Base-by-base conservation (phyloP, 306 rosid genomes). In the Citrullus mucosospermus region DNA sequence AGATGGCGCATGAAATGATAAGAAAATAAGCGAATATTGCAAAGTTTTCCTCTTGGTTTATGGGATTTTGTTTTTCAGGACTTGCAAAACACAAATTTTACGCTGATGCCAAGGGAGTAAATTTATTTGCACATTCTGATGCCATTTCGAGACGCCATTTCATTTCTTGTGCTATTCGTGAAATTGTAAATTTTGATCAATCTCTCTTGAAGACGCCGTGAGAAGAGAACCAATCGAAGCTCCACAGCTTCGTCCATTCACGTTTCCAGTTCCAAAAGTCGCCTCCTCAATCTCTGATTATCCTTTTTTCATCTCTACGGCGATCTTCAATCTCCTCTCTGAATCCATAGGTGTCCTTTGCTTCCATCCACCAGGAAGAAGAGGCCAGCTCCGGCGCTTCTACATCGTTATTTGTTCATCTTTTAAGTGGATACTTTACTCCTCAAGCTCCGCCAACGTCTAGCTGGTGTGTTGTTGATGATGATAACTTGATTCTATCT, bases 191-290 rank as follows among this genome's bases (percentile, higher is more conserved):
- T 7, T 48, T 72, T 28, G 61, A 71, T 71, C 76, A 71, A 48
- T 71, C 76, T 44, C 76, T 71, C 57, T 71, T 39, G 44, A 72
- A 30, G 46, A 72, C 77, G 77, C 77, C 61, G 77, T 10, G 60
- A 50, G 76, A 46, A 9, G 55, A 68, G 76, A 44, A 70, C 60
- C 77, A 72, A 72, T 48, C 77, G 15, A 50, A 72, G 38, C 43
- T 50, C 59, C 22, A 50, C 59, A 73, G 56, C 16, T 28, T 48
- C 77, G 8, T 25, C n/a, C 41, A 22, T 50, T 13, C 39, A 46
- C 76, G 55, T 20, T 46, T 71, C 57, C 76, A 71, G 10, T 25
- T 6, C 7, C 76, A 25, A 25, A 71, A 51, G 22, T 71, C 61
- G 77, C 17, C 59, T 28, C 20, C 41, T 72, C 59, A 30, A 22